These are phyloP conservation scores for Neurospora sp. DNA, from an alignment of 2,329 filamentous ascomycete genomes.

Conservation along the genomic window DNA sequence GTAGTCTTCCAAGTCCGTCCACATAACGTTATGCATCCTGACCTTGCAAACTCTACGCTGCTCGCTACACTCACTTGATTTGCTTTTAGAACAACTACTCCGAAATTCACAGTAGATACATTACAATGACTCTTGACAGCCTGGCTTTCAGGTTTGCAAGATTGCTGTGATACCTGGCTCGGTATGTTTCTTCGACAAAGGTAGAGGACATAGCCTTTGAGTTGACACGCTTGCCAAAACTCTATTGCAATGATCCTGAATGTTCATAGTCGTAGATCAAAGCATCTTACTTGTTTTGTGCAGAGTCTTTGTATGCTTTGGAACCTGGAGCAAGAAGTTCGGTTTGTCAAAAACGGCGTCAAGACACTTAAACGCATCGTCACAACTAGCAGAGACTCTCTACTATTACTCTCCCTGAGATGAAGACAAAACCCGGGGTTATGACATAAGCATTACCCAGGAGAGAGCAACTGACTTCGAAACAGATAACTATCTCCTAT, in stretches of 20 bases:
- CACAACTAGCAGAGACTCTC: background rate
- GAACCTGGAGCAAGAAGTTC: background rate
- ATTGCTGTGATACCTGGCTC: background rate
- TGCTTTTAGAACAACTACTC: background rate
- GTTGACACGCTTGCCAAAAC: background rate
- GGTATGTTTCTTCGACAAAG: background rate
- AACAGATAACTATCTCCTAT: background rate
- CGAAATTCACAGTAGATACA: no score
- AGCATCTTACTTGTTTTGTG: background rate
- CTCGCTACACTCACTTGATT: background rate
- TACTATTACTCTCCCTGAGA: background rate
- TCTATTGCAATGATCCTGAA: background rate
- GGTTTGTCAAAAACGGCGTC: background rate
- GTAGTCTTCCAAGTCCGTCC: background rate
- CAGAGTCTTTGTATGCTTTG: background rate
- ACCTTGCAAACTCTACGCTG: background rate
- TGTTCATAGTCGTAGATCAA: background rate
- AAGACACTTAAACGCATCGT: background rate
- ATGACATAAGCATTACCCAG: background rate
- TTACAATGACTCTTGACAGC: no score
- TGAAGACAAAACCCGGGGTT: background rate
- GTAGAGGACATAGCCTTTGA: background rate
- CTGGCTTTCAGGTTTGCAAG: background rate
- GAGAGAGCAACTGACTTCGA: background rate
- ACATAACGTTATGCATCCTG: background rate